phyloP scores from a whole-genome alignment of 306 rosid species.

The Cucumis melo region DNA sequence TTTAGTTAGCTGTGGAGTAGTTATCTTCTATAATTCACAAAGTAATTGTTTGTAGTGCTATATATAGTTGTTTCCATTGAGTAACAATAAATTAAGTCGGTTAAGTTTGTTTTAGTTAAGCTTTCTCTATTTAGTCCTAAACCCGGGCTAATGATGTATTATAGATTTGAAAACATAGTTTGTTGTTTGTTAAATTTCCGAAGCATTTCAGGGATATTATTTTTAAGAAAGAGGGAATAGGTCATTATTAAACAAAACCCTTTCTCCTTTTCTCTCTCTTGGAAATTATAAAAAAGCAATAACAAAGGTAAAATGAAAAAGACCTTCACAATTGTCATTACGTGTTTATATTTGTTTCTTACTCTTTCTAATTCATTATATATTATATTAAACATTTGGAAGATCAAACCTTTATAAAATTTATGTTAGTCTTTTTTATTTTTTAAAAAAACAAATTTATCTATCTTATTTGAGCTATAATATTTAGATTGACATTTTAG shows the following conservation, averaged over 20 bases:
- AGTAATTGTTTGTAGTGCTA: too few relatives aligned
- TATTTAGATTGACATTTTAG: too few relatives aligned
- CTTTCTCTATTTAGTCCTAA: not conserved
- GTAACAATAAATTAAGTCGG: not conserved
- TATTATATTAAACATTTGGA: too few relatives aligned
- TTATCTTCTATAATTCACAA: too few relatives aligned
- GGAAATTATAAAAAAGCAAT: not conserved
- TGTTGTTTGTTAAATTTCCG: not conserved
- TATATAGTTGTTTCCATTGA: not conserved
- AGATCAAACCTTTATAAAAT: too few relatives aligned
- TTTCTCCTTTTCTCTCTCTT: not conserved
- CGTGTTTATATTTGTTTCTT: conserved; percentile 5
- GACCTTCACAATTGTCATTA: not conserved
- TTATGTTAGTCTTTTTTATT: too few relatives aligned
- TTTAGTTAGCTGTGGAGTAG: too few relatives aligned
- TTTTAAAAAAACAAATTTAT: too few relatives aligned
- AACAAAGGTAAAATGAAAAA: not conserved
- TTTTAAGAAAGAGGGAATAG: not conserved
- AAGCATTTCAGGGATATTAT: not conserved
- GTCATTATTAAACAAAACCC: not conserved
- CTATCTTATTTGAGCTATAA: too few relatives aligned
- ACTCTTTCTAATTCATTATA: not conserved
- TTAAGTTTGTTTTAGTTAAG: not conserved
- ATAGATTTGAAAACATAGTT: not conserved
- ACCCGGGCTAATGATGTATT: not conserved